These are phyloP conservation scores for Cephalotrichum gorgonifer DNA, from an alignment of 2,329 filamentous ascomycete genomes.

Conservation along the genomic window DNA sequence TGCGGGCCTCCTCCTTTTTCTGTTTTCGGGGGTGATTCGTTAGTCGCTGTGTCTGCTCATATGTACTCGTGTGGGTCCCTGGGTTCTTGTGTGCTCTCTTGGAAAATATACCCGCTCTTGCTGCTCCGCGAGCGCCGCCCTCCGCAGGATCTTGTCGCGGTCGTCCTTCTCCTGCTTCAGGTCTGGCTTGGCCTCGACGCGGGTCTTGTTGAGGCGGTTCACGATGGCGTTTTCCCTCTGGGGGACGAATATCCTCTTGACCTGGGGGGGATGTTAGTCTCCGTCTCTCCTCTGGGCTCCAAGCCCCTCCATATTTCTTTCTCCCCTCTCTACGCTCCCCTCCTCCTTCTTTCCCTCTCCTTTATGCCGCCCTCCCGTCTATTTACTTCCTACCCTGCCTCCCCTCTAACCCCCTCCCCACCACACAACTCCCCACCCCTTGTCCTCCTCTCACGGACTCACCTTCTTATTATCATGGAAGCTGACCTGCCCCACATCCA, in stretches of 20 bases:
- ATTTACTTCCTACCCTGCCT: too few species aligned
- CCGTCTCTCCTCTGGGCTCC: neutral
- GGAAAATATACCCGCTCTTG: conserved; percentile 46
- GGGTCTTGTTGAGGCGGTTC: conserved; percentile 98
- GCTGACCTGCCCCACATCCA: conserved; percentile 89
- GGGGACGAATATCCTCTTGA: conserved; percentile 65
- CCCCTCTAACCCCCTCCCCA: too few species aligned
- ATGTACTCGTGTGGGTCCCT: too few species aligned
- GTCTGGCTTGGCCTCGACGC: conserved; percentile 78
- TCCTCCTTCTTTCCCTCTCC: too few species aligned
- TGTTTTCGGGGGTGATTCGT: conserved; percentile 17
- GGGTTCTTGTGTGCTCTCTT: too few species aligned
- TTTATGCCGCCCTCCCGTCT: too few species aligned
- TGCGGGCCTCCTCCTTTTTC: conserved; percentile 66
- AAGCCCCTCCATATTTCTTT: neutral
- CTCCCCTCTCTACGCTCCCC: neutral
- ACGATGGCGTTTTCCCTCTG: conserved; percentile 81
- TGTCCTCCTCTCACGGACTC: neutral
- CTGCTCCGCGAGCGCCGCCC: conserved; percentile 54
- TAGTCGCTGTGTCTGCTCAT: too few species aligned
- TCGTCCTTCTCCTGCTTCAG: conserved; percentile 74
- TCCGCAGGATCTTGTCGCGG: conserved; percentile 58
- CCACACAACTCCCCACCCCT: too few species aligned
- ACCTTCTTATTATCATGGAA: conserved; percentile 87
- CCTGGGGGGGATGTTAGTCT: too few species aligned